Conservation (phyloP, 2,329 filamentous ascomycete species). For the Ophiobolus disseminans region DNA sequence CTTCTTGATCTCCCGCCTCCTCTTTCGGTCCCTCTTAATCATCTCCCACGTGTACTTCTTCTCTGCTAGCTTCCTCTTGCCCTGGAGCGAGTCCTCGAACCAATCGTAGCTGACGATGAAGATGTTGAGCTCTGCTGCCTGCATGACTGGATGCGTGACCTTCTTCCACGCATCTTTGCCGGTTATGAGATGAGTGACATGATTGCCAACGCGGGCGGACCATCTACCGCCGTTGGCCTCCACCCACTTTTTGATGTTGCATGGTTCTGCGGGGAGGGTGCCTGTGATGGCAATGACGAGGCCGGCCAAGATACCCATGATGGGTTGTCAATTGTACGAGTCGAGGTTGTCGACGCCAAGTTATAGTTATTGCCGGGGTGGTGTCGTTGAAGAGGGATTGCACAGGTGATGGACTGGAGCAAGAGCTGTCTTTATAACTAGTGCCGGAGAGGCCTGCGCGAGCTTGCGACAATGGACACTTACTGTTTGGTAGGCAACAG, state of each 20-base stretch:
- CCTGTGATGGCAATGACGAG: conserved; percentile 66
- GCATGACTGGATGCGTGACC: conserved; percentile 43
- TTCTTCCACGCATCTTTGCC: conserved; percentile 67
- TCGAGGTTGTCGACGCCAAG: not conserved
- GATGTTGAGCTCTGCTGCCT: conserved; percentile 24
- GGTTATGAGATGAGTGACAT: conserved; percentile 77
- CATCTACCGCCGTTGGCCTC: conserved; percentile 67
- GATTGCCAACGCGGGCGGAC: conserved; percentile 56
- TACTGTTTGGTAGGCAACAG: conserved; percentile 16
- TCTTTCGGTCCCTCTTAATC: conserved; percentile 38
- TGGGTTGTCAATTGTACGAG: not conserved
- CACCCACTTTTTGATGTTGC: conserved; percentile 72
- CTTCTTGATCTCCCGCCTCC: conserved; percentile 37
- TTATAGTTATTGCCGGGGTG: not conserved
- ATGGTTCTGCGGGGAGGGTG: conserved; percentile 56
- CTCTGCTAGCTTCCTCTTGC: conserved; percentile 39
- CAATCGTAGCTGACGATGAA: conserved; percentile 54
- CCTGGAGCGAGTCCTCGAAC: conserved; percentile 58
- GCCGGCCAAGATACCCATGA: conserved; percentile 57
- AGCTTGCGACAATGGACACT: not conserved
- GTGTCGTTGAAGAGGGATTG: not conserved
- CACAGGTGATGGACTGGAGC: not conserved
- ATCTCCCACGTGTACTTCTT: conserved; percentile 44
- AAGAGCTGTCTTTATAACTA: not conserved
- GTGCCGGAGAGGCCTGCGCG: not conserved